These are phyloP conservation scores for Cystofilobasidium capitatum DNA, from an alignment of 768 basidiomycete genomes.

Conservation along the genomic window DNA sequence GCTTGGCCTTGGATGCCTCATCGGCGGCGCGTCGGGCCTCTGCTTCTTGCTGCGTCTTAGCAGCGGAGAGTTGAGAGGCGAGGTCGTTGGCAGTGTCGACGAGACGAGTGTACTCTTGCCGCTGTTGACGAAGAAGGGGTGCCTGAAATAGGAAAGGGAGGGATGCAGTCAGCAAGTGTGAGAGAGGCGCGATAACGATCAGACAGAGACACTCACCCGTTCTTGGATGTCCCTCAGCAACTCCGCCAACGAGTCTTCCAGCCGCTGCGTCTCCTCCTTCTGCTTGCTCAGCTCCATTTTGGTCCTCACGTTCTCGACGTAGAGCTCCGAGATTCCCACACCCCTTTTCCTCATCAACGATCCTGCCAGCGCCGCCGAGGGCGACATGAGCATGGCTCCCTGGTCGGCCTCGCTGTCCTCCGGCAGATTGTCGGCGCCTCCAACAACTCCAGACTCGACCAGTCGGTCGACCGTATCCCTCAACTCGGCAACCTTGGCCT, in stretches of 20 bases:
- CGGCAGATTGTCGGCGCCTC: conserved; percentile 47
- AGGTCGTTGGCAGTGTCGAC: conserved; percentile 70
- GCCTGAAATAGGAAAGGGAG: conserved; percentile 49
- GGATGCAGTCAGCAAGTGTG: neutral
- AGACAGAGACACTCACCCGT: conserved; percentile 51
- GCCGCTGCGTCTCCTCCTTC: conserved; percentile 68
- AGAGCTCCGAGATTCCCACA: conserved; percentile 88
- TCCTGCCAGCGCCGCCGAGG: conserved; percentile 57
- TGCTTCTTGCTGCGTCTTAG: conserved; percentile 64
- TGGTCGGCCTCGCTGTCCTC: conserved; percentile 41
- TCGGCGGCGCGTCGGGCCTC: conserved; percentile 52
- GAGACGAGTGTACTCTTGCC: conserved; percentile 74
- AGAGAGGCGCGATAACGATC: neutral
- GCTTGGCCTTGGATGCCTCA: conserved; percentile 22
- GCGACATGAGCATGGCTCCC: conserved; percentile 36
- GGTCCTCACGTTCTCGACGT: conserved; percentile 75
- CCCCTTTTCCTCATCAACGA: conserved; percentile 69
- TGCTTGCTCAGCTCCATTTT: conserved; percentile 72
- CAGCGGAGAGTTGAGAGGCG: conserved; percentile 64
- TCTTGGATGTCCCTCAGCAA: conserved; percentile 87
- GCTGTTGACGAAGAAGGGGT: conserved; percentile 80
- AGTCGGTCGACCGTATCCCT: conserved; percentile 31
- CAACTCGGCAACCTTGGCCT: conserved; percentile 30
- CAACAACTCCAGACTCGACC: conserved; percentile 22
- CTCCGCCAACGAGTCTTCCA: conserved; percentile 68